phyloP scores from a whole-genome alignment of 1,284 basidiomycete species.

The Ustilago nuda region DNA sequence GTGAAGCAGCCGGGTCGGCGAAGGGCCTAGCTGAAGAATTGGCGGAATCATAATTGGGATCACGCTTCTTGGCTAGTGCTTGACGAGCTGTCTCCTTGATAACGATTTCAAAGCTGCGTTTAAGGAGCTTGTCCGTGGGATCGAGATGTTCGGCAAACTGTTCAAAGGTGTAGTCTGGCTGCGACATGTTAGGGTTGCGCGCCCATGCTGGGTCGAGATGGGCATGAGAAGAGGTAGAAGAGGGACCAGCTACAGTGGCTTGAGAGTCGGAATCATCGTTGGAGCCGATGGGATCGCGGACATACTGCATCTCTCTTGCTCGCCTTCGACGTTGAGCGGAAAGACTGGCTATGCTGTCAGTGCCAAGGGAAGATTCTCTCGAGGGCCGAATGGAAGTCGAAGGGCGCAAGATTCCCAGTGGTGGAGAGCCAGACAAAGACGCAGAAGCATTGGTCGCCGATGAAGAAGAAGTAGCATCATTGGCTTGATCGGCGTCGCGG shows the following conservation, averaged over 20 bases:
- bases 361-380: conserved; percentile 27
- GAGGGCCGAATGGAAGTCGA: conserved; percentile 14
- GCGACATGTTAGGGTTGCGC: conserved; percentile 21
- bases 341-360: conserved; percentile 42
- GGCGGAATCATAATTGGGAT: conserved; percentile 12
- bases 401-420: conserved; percentile 1
- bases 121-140: conserved; percentile 44
- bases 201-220: conserved; percentile 32
- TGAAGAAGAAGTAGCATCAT: not conserved
- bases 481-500: conserved; percentile 36
- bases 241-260: conserved; percentile 12
- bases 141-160: conserved; percentile 52
- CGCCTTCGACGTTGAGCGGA: conserved; percentile 36
- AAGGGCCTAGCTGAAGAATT: conserved; percentile 9
- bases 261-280: conserved; percentile 34
- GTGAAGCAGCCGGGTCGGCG: conserved; percentile 23
- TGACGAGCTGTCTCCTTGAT: conserved; percentile 53
- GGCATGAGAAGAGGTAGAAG: conserved; percentile 2
- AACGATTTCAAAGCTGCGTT: conserved; percentile 48
- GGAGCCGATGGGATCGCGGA: conserved; percentile 41
- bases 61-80: conserved; percentile 39
- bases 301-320: conserved; percentile 41
- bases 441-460: not conserved
- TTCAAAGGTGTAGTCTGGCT: conserved; percentile 52
- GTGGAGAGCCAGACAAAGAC: conserved; percentile 16